A percentile compares a stretch with the other conserved stretches of the same genome.
Evolutionary conservation across 306 rosid species (phyloP).

Genomic region (Fragaria iinumae): DNA sequence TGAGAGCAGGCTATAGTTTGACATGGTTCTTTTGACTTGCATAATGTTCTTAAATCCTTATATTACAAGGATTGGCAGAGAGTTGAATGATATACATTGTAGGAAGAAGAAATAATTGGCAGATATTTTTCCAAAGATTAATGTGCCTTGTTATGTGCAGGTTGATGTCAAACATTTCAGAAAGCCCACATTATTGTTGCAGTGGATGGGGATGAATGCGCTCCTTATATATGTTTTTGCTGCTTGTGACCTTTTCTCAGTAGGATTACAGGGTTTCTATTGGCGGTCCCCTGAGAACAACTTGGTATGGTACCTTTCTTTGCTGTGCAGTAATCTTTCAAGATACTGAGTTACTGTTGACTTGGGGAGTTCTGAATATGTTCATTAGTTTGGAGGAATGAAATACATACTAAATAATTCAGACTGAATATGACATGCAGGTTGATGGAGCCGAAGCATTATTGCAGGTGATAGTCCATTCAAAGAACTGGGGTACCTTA

Average conservation of each 20-base stretch:
- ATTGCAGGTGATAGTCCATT: slow-evolving; percentile 50
- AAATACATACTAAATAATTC: slow-evolving; percentile 19
- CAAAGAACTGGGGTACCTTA: slow-evolving; percentile 71
- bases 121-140: not conserved
- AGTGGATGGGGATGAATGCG: slow-evolving; percentile 86
- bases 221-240: slow-evolving; percentile 65
- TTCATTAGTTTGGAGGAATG: not conserved
- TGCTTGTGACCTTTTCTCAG: slow-evolving; percentile 71
- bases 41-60: not conserved
- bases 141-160: slow-evolving; percentile 32
- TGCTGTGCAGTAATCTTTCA: not conserved
- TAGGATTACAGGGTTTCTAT: slow-evolving; percentile 70
- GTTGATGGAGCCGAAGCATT: slow-evolving; percentile 61
- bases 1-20: not conserved
- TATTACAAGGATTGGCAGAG: not conserved
- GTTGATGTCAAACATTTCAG: slow-evolving; percentile 52
- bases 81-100: not conserved
- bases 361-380: not conserved
- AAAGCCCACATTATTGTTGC: slow-evolving; percentile 55
- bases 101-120: not conserved
- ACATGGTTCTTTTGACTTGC: not conserved
- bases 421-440: slow-evolving; percentile 38
- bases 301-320: slow-evolving; percentile 44
- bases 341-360: not conserved
- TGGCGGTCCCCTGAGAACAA: slow-evolving; percentile 68